Conservation (phyloP, 208 protist species). For the Trypanosoma platydactyli region DNA sequence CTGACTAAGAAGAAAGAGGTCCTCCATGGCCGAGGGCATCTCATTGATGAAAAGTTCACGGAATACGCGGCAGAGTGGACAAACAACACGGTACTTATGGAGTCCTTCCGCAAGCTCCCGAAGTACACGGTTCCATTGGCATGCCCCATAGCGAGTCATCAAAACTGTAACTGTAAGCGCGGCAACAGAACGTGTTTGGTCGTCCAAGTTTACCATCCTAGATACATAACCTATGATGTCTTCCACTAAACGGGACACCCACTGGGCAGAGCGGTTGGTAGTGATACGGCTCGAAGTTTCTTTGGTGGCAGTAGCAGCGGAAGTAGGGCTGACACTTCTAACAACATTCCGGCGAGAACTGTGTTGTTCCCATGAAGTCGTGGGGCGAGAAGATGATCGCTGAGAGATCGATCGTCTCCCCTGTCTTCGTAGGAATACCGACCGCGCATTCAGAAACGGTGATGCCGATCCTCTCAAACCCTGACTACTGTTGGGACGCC, state of each 20-base stretch:
- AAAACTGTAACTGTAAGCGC: conserved; percentile 35
- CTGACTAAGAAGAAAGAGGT: conserved; percentile 38
- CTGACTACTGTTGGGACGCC: background rate
- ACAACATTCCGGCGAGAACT: background rate
- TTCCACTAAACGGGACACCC: conserved; percentile 28
- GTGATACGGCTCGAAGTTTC: background rate
- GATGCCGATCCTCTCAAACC: background rate
- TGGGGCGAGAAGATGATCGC: background rate
- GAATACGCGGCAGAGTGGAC: conserved; percentile 44
- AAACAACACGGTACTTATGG: conserved; percentile 36
- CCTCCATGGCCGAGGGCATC: conserved; percentile 25
- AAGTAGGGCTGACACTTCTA: background rate
- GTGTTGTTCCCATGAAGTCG: background rate
- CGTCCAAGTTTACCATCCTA: conserved; percentile 5
- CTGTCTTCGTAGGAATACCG: conserved; percentile 11
- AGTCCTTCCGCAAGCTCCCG: conserved; percentile 40
- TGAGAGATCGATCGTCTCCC: background rate
- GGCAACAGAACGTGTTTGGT: conserved; percentile 31
- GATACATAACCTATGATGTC: conserved; percentile 20
- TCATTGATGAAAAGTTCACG: conserved; percentile 45
- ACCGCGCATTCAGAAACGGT: conserved; percentile 11
- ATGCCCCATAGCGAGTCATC: conserved; percentile 35
- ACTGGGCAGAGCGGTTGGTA: conserved; percentile 18
- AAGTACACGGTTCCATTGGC: conserved; percentile 44
- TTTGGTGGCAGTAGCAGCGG: background rate